These are phyloP conservation scores for Candida sp. DNA, from an alignment of 1,139 yeast species.

Conservation along the genomic window DNA sequence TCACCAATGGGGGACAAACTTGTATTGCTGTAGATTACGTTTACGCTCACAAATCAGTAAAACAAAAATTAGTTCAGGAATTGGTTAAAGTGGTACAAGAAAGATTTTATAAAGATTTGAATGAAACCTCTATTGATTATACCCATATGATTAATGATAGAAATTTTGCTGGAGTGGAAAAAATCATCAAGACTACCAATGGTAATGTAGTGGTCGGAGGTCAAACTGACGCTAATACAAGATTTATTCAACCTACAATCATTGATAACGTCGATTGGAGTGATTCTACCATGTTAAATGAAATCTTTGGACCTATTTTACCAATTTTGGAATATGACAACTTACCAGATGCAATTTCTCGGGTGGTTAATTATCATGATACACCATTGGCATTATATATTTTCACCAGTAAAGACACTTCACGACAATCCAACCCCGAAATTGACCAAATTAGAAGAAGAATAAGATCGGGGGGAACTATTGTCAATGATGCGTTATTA, in stretches of 20 bases:
- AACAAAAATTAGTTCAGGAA: slow-evolving; percentile 46
- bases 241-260: slow-evolving; percentile 72
- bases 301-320: slow-evolving; percentile 81
- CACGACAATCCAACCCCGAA: slow-evolving; percentile 39
- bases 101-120: slow-evolving; percentile 28
- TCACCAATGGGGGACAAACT: slow-evolving; percentile 79
- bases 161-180: slow-evolving; percentile 50
- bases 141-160: slow-evolving; percentile 64
- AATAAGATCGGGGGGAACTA: slow-evolving; percentile 72
- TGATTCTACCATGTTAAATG: slow-evolving; percentile 73
- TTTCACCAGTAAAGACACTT: slow-evolving; percentile 48
- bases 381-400: slow-evolving; percentile 84
- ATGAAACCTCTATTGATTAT: slow-evolving; percentile 31
- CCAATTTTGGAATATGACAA: slow-evolving; percentile 62
- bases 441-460: slow-evolving; percentile 45
- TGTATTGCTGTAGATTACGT: slow-evolving; percentile 88
- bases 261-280: slow-evolving; percentile 56
- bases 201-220: slow-evolving; percentile 66
- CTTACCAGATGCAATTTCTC: slow-evolving; percentile 33
- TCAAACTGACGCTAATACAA: slow-evolving; percentile 33
- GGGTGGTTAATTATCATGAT: slow-evolving; percentile 53
- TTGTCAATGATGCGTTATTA: slow-evolving; percentile 68
- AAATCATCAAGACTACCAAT: slow-evolving; percentile 45
- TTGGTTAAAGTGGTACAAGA: slow-evolving; percentile 36
- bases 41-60: slow-evolving; percentile 55